Conservation (phyloP, 768 basidiomycete genomes). For the Naematelia encephala region DNA sequence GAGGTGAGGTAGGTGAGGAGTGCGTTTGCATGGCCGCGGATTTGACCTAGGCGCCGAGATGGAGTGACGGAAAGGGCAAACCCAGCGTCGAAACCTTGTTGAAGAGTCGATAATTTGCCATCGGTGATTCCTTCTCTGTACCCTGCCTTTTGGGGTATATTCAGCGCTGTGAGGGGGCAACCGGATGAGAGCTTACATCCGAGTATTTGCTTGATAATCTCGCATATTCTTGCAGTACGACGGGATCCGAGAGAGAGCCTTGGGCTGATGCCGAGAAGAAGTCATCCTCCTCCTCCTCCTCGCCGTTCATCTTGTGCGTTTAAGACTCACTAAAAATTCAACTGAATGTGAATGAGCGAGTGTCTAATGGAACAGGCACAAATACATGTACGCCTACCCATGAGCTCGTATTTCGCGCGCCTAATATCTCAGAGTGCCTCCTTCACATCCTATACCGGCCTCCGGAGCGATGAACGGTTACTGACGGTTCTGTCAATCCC, state of each 20-base stretch:
- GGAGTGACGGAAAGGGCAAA: constrained; percentile 62
- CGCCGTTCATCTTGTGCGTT: background rate
- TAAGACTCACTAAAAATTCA: no score
- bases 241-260: constrained; percentile 30
- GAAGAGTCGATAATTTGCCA: constrained; percentile 81
- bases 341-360: no score
- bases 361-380: no score
- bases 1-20: constrained; percentile 55
- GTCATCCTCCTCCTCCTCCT: constrained; percentile 30
- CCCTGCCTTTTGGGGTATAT: constrained; percentile 61
- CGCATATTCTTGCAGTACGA: constrained; percentile 44
- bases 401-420: background rate
- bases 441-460: background rate
- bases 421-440: background rate
- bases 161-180: background rate
- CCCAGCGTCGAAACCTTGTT: constrained; percentile 84
- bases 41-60: constrained; percentile 70
- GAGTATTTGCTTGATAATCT: constrained; percentile 40
- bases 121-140: constrained; percentile 95
- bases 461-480: no score
- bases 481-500: no score
- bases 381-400: no score
- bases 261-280: constrained; percentile 36
- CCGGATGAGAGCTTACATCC: constrained; percentile 46
- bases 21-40: constrained; percentile 70